Evolutionary conservation across 306 rosid genomes (phyloP), one percentile per base, ranked within the genome.

Genomic region (Amphicarpaea edgeworthii): DNA sequence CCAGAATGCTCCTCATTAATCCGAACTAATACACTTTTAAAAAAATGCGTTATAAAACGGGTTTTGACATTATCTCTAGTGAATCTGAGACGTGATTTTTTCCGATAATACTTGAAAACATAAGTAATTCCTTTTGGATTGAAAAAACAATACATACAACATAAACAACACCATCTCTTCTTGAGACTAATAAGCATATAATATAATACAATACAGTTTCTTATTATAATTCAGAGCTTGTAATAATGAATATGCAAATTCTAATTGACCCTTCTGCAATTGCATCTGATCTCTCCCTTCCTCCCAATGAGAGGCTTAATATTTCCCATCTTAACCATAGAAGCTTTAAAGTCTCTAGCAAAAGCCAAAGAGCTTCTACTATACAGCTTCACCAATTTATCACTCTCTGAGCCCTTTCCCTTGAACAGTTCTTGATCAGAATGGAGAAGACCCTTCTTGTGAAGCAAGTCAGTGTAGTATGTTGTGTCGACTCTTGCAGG

Each of bases 271-370:
- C 76, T 79, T 75, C 90, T 78, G 66, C 90, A 86, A 37, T 75
- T 72, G 43, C n/a, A 3, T 42, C 90, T 77, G 8, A 86, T 72
- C 66, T 86, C 84, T 12, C 87, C 87, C 1, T 68, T 0, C 0
- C 1, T 16, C 1, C 87, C 82, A 2, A 80, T 77, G 15, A 83
- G 83, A 51, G 82, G 86, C 77, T 75, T 83, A 9, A 86, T 2
- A 8, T 83, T 83, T 2, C 90, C 87, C 90, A 86, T 83, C 47
- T 83, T 83, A 11, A 86, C 67, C 83, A 86, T 15, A 10, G 87
- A 81, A 59, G 26, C 71, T 30, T 67, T 77, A 37, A 86, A 86
- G 34, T 82, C 87, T 50, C 19, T 82, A 32, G 85, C 85, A 84
- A 86, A 84, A 20, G 81, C 83, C 0, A 8, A 1, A 0, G 53